Evolutionary conservation across 2,329 filamentous ascomycete species (phyloP), one percentile per base, ranked within the genome.

Genomic region (Clonostachys sp.): DNA sequence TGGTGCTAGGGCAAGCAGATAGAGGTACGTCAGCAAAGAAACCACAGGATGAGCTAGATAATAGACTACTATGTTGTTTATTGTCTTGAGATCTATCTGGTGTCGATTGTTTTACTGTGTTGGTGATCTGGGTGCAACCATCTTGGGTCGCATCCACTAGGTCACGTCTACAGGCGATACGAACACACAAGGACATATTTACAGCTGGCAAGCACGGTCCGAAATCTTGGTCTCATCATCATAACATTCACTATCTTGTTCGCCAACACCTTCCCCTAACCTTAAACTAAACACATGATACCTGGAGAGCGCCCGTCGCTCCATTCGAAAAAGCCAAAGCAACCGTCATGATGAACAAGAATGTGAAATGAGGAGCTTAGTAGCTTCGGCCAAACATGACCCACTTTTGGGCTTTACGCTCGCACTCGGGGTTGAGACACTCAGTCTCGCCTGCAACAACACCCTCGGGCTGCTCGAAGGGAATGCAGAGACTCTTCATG

Each of bases 81-180:
- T 30, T 30, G 10, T 30, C 35, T 41, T 49, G 43, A 89, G 83
- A 58, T 96, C 87, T 83, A 58, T 96, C 87, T 17, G 77, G 80
- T 1, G 91, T 91, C 69, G 91, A 92, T 67, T 96, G 91, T 67
- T 89, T 89, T 40, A 97, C 75, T 48, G 97, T 96, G 61, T 94
- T 96, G 65, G 96, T 80, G 48, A 99, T 79, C 60, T 95, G 86
- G 55, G 49, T 47, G 49, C 49, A 51, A 51, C 47, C 48, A 46
- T 41, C 49, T 46, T 39, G 33, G 35, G 10, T 30, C 9, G 9
- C 24, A 30, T 30, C 24, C 24, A 30, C 9, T 30, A 4, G 9
- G 9, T 30, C 39, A 45, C 44, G 17, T 38, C 44, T n/a, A 33
- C n/a, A 17, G 38, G 44, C 51, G 45, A 46, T 59, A 55, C 51